Evolutionary conservation across 1,139 yeast species (phyloP).

Genomic region (Tardiomyces blankii): DNA sequence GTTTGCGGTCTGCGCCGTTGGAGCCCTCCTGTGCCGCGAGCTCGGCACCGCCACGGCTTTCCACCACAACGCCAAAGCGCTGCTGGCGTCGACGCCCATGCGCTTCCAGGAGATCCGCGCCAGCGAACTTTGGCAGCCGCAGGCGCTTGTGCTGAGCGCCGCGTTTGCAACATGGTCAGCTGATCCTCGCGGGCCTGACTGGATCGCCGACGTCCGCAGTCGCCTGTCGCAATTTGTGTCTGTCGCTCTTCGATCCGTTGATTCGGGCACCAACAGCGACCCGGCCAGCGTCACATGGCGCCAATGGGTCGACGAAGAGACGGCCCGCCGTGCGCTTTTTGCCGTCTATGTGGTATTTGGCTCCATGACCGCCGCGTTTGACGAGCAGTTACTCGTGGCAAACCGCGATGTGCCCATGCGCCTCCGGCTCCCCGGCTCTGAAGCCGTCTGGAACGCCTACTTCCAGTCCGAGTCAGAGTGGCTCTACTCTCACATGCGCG

Average conservation of each 20-base stretch:
- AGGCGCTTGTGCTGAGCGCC: slow-evolving; percentile 20
- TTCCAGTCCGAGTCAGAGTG: not conserved
- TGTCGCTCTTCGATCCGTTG: slow-evolving; percentile 9
- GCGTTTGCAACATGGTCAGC: slow-evolving; percentile 24
- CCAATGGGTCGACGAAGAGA: slow-evolving; percentile 23
- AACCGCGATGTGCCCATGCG: slow-evolving; percentile 14
- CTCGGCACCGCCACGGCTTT: slow-evolving; percentile 18
- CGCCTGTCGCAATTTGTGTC: slow-evolving; percentile 15
- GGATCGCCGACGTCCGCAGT: slow-evolving; percentile 17
- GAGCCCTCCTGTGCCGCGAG: slow-evolving; percentile 24
- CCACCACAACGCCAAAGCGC: slow-evolving; percentile 11
- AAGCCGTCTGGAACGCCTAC: slow-evolving; percentile 18
- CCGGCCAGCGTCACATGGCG: slow-evolving; percentile 10
- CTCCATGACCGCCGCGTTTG: slow-evolving; percentile 20
- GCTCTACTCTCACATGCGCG: slow-evolving; percentile 1
- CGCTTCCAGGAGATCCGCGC: slow-evolving; percentile 11
- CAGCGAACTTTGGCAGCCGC: slow-evolving; percentile 13
- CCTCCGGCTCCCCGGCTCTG: slow-evolving; percentile 24
- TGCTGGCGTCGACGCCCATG: slow-evolving; percentile 10
- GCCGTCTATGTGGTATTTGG: slow-evolving; percentile 22
- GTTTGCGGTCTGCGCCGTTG: slow-evolving; percentile 25
- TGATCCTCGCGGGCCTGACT: slow-evolving; percentile 22
- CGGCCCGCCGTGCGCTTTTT: slow-evolving; percentile 21
- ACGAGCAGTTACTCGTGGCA: slow-evolving; percentile 18
- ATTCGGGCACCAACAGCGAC: slow-evolving; percentile 1